phyloP scores from a whole-genome alignment of 306 rosid species.

The Corylus americana region DNA sequence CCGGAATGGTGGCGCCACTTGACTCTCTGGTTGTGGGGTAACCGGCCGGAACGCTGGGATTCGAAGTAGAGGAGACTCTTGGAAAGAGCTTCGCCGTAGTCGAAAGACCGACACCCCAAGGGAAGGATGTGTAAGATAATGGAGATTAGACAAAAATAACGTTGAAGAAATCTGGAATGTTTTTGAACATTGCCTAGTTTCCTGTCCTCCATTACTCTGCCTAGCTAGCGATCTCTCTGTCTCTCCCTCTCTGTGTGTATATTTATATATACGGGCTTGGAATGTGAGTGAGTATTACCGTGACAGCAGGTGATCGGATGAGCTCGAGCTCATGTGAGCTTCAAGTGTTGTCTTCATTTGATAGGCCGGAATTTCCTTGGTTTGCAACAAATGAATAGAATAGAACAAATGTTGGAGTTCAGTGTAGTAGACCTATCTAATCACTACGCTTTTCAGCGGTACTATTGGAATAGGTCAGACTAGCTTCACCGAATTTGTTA shows the following conservation, averaged over 20 bases:
- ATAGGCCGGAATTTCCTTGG: too few species aligned
- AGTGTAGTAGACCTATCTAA: too few species aligned
- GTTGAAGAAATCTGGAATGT: constrained; percentile 17
- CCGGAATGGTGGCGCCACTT: constrained; percentile 85
- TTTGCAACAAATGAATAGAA: too few species aligned
- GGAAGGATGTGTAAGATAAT: constrained; percentile 29
- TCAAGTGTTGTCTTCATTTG: neutral
- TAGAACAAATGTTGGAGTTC: too few species aligned
- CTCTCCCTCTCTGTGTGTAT: neutral
- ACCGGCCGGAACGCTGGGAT: constrained; percentile 81
- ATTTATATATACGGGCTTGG: constrained; percentile 3
- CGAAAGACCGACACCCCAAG: constrained; percentile 37
- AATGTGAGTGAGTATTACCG: neutral
- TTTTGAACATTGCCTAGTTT: constrained; percentile 34
- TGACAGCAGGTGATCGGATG: neutral
- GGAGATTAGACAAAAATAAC: constrained; percentile 37
- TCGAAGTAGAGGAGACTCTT: constrained; percentile 79
- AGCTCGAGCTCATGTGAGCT: constrained; percentile 9
- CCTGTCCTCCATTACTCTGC: constrained; percentile 28
- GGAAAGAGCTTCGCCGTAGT: constrained; percentile 66
- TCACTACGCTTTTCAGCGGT: too few species aligned
- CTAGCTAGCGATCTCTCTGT: neutral
- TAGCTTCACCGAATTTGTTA: too few species aligned
- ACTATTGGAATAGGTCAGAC: too few species aligned
- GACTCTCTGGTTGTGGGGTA: constrained; percentile 78